Evolutionary conservation across 1,284 basidiomycete species (phyloP).

Genomic region (Agroathelia rolfsii): DNA sequence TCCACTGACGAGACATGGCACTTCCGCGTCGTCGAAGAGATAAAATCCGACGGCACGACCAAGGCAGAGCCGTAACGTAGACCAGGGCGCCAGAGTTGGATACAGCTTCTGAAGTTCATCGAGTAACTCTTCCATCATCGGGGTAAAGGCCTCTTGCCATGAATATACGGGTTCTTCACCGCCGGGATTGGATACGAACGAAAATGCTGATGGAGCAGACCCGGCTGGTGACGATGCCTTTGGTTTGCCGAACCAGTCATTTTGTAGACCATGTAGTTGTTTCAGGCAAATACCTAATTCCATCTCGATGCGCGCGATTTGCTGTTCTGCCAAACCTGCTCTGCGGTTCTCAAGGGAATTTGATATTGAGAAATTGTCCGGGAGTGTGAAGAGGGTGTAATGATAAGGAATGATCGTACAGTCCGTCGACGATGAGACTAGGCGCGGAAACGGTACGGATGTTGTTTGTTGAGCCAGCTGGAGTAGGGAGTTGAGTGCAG

Average conservation of each 20-base stretch:
- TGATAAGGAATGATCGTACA: no score
- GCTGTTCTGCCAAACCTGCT: no score
- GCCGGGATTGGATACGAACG: constrained; percentile 13
- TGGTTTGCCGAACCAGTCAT: constrained; percentile 63
- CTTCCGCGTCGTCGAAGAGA: constrained; percentile 66
- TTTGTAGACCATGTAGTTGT: constrained; percentile 53
- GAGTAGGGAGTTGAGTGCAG: no score
- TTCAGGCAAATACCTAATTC: constrained; percentile 47
- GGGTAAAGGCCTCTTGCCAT: constrained; percentile 66
- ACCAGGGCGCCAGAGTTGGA: constrained; percentile 13
- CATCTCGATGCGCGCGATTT: constrained; percentile 41
- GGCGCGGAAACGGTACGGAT: no score
- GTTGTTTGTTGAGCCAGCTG: no score
- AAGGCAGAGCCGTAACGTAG: constrained; percentile 29
- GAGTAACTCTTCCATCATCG: constrained; percentile 46
- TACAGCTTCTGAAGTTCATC: constrained; percentile 10
- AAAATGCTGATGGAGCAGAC: constrained; percentile 13
- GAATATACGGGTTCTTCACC: constrained; percentile 36
- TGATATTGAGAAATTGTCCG: no score
- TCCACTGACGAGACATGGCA: constrained; percentile 53
- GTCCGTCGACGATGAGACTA: no score
- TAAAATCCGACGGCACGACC: constrained; percentile 62
- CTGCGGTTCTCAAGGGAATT: no score
- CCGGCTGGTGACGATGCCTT: constrained; percentile 16
- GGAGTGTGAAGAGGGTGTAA: no score